A percentile compares a stretch with the other conserved stretches of the same genome.
phyloP scores from a whole-genome alignment of 73 alveolate genomes.

The Loxodes magnus region DNA sequence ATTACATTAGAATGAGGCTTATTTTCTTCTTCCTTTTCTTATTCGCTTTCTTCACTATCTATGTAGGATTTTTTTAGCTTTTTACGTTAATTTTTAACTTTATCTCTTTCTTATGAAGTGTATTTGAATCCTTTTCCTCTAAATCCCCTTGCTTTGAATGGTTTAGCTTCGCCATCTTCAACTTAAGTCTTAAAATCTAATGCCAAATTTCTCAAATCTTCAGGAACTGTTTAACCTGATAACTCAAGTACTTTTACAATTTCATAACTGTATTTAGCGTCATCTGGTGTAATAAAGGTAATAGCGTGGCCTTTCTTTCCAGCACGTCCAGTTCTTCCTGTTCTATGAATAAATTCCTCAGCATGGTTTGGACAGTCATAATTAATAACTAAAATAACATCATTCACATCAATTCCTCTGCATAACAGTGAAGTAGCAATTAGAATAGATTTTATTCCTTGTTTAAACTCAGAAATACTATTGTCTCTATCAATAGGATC shows the following conservation, averaged over 20 bases:
- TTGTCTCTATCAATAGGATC: constrained; percentile 93
- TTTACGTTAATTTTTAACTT: constrained; percentile 62
- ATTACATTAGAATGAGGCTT: constrained; percentile 40
- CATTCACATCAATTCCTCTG: constrained; percentile 92
- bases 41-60: constrained; percentile 26
- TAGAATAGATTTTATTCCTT: constrained; percentile 78
- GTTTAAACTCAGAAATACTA: constrained; percentile 79
- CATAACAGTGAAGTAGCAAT: constrained; percentile 94
- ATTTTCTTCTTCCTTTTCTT: constrained; percentile 61
- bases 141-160: constrained; percentile 71
- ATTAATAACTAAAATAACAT: constrained; percentile 80
- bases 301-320: constrained; percentile 92
- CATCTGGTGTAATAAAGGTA: constrained; percentile 90
- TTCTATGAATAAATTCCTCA: constrained; percentile 98
- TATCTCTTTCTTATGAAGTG: constrained; percentile 74
- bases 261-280: constrained; percentile 80
- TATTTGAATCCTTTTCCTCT: constrained; percentile 93
- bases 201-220: constrained; percentile 69
- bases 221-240: constrained; percentile 81
- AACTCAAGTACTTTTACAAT: constrained; percentile 81
- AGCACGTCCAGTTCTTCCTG: constrained; percentile 98
- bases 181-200: constrained; percentile 72
- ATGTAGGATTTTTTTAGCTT: constrained; percentile 66
- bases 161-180: constrained; percentile 87
- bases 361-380: constrained; percentile 94